Conservation (phyloP, 495 filamentous ascomycete species). For the Hyaloscypha variabilis region DNA sequence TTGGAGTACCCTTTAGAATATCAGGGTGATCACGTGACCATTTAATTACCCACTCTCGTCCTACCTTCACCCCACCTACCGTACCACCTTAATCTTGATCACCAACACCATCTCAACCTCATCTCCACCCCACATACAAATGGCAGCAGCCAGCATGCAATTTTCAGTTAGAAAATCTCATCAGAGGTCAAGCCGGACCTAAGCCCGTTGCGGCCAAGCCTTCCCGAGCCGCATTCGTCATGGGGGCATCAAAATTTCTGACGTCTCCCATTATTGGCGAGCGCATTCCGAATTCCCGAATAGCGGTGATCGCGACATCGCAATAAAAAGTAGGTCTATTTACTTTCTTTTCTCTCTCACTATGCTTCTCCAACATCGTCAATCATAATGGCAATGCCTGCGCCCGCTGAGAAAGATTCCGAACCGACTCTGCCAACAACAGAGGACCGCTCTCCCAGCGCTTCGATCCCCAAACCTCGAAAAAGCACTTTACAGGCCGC, state of each 20-base stretch:
- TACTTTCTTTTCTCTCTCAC: slow-evolving; percentile 8
- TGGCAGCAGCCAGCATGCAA: neutral
- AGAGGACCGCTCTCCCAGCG: slow-evolving; percentile 16
- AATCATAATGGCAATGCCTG: slow-evolving; percentile 4
- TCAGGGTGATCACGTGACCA: too few relatives aligned
- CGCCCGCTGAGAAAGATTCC: neutral
- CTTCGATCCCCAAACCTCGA: slow-evolving; percentile 5
- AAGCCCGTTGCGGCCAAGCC: neutral
- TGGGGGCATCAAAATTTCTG: neutral
- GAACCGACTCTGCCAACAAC: slow-evolving; percentile 20
- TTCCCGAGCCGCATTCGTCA: slow-evolving; percentile 1
- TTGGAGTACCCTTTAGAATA: too few relatives aligned
- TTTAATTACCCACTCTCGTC: too few relatives aligned
- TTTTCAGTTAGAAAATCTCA: neutral
- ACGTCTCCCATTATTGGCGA: neutral
- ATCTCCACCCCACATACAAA: neutral
- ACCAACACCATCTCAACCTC: neutral
- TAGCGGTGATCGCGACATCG: neutral
- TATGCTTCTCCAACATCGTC: neutral
- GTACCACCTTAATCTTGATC: neutral
- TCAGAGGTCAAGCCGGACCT: neutral
- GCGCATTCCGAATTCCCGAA: slow-evolving; percentile 14
- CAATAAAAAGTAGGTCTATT: slow-evolving; percentile 4
- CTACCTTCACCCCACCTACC: neutral
- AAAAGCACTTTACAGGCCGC: neutral